Percentiles rank a stretch among this genome's conserved stretches.
phyloP scores from a whole-genome alignment of 2,329 filamentous ascomycete genomes.

The Penicillium verrucosum region DNA sequence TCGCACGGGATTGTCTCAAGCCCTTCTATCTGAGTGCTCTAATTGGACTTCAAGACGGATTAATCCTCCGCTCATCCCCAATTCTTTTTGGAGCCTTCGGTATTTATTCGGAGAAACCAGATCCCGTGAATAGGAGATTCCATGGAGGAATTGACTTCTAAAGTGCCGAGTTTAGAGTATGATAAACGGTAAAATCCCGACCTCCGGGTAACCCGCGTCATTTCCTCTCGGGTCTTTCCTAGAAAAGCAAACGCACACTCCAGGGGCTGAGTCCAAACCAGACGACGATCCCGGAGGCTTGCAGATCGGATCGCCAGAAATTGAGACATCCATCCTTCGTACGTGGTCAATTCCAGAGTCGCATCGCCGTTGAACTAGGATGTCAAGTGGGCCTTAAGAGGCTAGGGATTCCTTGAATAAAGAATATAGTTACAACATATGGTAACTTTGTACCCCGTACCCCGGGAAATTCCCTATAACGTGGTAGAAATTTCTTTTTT shows the following conservation, averaged over 20 bases:
- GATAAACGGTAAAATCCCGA: constrained; percentile 6
- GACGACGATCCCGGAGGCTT: constrained; percentile 23
- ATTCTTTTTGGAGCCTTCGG: constrained; percentile 10
- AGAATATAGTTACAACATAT: neutral
- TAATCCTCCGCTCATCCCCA: constrained; percentile 2
- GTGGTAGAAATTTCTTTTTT: no score
- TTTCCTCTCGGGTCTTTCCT: constrained; percentile 8
- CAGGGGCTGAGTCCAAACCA: constrained; percentile 16
- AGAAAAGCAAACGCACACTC: constrained; percentile 11
- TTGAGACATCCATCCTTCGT: constrained; percentile 15
- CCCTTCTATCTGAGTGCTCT: neutral
- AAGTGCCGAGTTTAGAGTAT: constrained; percentile 19
- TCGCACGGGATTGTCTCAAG: neutral
- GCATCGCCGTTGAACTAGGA: constrained; percentile 16
- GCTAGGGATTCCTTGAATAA: constrained; percentile 7
- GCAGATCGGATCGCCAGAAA: constrained; percentile 27
- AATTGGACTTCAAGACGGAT: constrained; percentile 1
- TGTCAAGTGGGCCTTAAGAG: constrained; percentile 6
- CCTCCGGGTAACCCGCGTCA: constrained; percentile 1
- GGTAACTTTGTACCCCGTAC: neutral
- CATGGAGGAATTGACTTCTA: constrained; percentile 17
- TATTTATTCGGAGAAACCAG: constrained; percentile 21
- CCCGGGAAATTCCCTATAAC: neutral
- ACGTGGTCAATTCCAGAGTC: constrained; percentile 23
- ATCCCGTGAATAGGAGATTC: constrained; percentile 18